Conservation (phyloP, 164 flowering plant species). For the Sextonia rubra region DNA sequence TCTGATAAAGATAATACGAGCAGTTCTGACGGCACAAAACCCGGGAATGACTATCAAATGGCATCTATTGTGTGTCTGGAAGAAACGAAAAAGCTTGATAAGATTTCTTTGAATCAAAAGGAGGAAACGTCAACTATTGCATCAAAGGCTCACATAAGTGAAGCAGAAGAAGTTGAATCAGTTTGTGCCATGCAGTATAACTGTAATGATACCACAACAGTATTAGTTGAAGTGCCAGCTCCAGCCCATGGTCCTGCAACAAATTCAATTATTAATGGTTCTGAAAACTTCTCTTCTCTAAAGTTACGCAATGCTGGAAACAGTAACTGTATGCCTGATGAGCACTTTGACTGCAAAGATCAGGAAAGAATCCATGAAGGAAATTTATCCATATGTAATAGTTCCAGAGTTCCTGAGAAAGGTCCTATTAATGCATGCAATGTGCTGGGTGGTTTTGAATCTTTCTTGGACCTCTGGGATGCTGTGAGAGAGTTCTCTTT, state of each 20-base stretch:
- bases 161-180: conserved; percentile 20
- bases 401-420: conserved; percentile 19
- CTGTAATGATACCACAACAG: conserved; percentile 9
- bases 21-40: conserved; percentile 21
- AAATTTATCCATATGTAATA: not conserved
- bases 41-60: conserved; percentile 12
- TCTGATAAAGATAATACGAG: conserved; percentile 37
- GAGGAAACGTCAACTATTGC: conserved; percentile 14
- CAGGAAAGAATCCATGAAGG: conserved; percentile 15
- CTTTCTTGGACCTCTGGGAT: conserved; percentile 87
- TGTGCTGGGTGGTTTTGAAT: conserved; percentile 70
- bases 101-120: conserved; percentile 20
- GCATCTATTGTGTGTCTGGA: conserved; percentile 13
- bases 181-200: conserved; percentile 12
- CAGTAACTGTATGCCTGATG: conserved; percentile 14
- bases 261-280: conserved; percentile 9
- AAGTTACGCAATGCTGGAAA: conserved; percentile 14
- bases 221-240: conserved; percentile 16
- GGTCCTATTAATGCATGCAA: conserved; percentile 60
- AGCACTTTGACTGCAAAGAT: conserved; percentile 13
- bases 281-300: conserved; percentile 7
- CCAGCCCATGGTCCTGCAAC: conserved; percentile 6
- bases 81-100: conserved; percentile 9
- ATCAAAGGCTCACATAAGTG: conserved; percentile 14
- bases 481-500: conserved; percentile 59